Evolutionary conservation across 176 grass and related monocot genomes (phyloP).

Genomic region (Eragrostis nindensis): DNA sequence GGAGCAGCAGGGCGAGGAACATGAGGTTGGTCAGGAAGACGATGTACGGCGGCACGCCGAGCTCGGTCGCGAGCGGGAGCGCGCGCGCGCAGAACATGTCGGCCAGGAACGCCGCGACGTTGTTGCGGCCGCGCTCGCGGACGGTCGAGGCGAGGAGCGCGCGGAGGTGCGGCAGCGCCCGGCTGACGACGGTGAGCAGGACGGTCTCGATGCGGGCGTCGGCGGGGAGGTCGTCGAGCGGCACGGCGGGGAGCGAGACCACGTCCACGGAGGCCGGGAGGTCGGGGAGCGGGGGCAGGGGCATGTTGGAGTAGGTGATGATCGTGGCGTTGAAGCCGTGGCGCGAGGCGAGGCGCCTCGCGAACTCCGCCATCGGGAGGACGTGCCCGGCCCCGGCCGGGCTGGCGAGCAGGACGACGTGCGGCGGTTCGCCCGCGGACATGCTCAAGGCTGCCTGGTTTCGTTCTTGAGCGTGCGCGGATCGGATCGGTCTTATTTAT

Average conservation of each 20-base stretch:
- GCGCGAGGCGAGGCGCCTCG: conserved; percentile 1
- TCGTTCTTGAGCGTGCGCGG: too few relatives aligned
- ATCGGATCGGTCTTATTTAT: too few relatives aligned
- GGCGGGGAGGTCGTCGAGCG: conserved; percentile 49
- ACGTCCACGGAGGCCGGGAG: conserved; percentile 23
- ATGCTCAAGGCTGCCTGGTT: too few relatives aligned
- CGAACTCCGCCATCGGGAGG: conserved; percentile 38
- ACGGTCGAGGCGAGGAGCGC: conserved; percentile 3
- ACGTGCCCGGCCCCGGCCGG: conserved; percentile 46
- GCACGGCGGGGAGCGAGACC: conserved; percentile 32
- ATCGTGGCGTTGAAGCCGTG: conserved; percentile 46
- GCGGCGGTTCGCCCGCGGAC: background rate
- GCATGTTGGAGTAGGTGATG: conserved; percentile 40
- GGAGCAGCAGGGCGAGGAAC: conserved; percentile 11
- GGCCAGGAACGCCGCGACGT: conserved; percentile 36
- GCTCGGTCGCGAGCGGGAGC: conserved; percentile 27
- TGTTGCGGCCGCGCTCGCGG: background rate
- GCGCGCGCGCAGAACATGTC: conserved; percentile 35
- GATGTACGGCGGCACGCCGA: conserved; percentile 40
- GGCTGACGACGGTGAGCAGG: background rate
- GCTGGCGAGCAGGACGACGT: conserved; percentile 23
- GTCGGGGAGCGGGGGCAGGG: conserved; percentile 17
- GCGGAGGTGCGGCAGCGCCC: conserved; percentile 11
- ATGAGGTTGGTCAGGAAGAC: conserved; percentile 39
- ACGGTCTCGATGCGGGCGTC: background rate